Base-by-base conservation (phyloP, 495 filamentous ascomycete genomes). In the Hypoxylon trugodes region DNA sequence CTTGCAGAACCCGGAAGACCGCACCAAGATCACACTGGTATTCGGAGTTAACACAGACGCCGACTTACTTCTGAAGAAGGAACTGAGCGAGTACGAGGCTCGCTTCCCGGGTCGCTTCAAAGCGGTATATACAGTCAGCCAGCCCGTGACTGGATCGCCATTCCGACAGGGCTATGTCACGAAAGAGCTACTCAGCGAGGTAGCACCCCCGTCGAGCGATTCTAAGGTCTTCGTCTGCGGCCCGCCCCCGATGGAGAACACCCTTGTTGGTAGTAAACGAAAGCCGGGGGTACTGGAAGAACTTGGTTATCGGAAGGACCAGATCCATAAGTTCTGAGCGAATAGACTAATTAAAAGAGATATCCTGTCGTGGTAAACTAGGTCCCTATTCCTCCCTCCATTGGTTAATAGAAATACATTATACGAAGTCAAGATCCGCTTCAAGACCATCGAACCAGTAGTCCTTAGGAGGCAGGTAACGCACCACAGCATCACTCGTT, bases 181-280 rank as follows among this genome's bases (percentile, higher is more conserved):
- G 0, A 80, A 79, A 62, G 76, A 85, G 52, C 59, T 90, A 16
- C 64, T 90, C 59, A 73, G 80, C 61, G 75, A 78, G 38, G 77
- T 83, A 1, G 73, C 82, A 12, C 72, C 76, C 0, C 54, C 43
- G 5, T 69, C 77, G 19, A 60, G 69, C 61, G 77, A 81, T 54
- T 75, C 74, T 2, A 88, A 88, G 68, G 81, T 90, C 6, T 86
- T 90, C 62, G 78, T 90, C 3, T 90, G 87, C 61, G 88, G 87
- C 1, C 86, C 86, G 16, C 84, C 84, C 25, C 79, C 79, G 1
- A 87, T 89, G 85, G 84, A 88, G 70, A 73, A 74, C 35, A 75
- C 84, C 3, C 70, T 89, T 53, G 77, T 80, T 43, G 86, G 84
- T 4, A 73, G 60, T 19, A 62, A 72, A 54, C 60, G 47, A 16